These are phyloP conservation scores for Exophiala bonariae DNA, from an alignment of 2,329 filamentous ascomycete genomes.

Conservation along the genomic window DNA sequence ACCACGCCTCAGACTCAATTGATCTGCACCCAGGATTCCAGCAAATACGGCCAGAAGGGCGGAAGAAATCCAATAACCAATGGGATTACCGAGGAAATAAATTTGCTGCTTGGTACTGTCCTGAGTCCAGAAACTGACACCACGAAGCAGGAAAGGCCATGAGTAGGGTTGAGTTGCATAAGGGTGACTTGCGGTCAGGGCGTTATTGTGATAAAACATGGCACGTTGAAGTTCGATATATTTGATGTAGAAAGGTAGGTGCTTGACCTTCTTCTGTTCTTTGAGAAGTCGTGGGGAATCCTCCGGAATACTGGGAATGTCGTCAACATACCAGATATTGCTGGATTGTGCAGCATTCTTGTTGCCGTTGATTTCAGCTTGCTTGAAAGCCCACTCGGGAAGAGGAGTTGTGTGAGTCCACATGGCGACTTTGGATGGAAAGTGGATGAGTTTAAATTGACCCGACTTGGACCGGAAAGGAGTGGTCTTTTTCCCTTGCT, in stretches of 20 bases:
- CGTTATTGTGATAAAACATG: conserved; percentile 99
- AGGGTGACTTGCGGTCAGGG: conserved; percentile 92
- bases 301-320: conserved; percentile 74
- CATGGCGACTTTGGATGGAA: conserved; percentile 95
- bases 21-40: conserved; percentile 88
- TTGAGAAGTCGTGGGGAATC: conserved; percentile 74
- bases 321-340: conserved; percentile 93
- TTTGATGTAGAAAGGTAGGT: conserved; percentile 84
- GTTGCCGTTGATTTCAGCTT: conserved; percentile 99
- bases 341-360: conserved; percentile 88
- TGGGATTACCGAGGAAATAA: conserved; percentile 95
- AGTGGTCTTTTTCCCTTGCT: conserved; percentile 76
- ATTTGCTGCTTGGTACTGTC: conserved; percentile 94
- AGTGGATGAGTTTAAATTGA: conserved; percentile 94
- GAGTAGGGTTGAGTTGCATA: conserved; percentile 94
- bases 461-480: conserved; percentile 88
- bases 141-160: conserved; percentile 95
- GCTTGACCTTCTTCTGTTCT: conserved; percentile 76
- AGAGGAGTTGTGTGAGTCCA: conserved; percentile 95
- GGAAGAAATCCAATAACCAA: conserved; percentile 96
- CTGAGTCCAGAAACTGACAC: conserved; percentile 99
- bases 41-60: conserved; percentile 89
- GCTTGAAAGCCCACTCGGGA: conserved; percentile 96
- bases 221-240: conserved; percentile 95
- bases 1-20: conserved; percentile 87